Evolutionary conservation across 495 filamentous ascomycete species (phyloP), one percentile per base, ranked within the genome.

Genomic region (Hypoxylon cercidicola): DNA sequence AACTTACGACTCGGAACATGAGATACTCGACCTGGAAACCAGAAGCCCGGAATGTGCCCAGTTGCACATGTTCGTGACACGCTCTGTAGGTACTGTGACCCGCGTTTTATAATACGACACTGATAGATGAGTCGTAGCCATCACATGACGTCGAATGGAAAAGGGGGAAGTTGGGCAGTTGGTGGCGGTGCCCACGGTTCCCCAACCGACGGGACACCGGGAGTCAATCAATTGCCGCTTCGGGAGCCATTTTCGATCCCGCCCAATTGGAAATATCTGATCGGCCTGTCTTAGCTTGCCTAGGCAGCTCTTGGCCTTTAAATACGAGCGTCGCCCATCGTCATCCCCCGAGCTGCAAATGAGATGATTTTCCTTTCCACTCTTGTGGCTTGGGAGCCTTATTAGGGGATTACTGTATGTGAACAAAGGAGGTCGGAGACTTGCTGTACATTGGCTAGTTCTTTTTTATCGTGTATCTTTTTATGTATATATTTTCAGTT

Each of bases 181-280:
- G 10, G 25, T 32, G 40, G 47, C 39, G 8, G 35, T 51, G 37
- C 53, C 28, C 35, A n/a, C 15, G 21, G 48, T 53, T 44, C 37
- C 39, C 46, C 28, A 43, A 53, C 40, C 15, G 32, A 48, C 46
- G 41, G 9, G 13, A 28, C 25, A 7, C 25, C 25, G 25, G 25
- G n/a, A 5, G 62, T 48, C 62, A 41, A 65, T 65, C 55, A 60
- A 60, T 55, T 65, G 12, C 55, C 50, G 18, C 15, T 34, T 64
- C 54, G 47, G 54, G 54, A 46, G 12, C 20, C 25, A 15, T 58
- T 10, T n/a, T 16, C 32, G 47, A 59, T 47, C 11, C 19, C 34
- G 21, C 23, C 61, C 54, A 58, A 64, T 64, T 46, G 46, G 47
- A 64, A 46, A 34, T 43, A 44, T 23, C 48, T 41, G 53, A 57